Evolutionary conservation across 257 asterid genomes (phyloP).

Genomic region (Paulownia fortunei): DNA sequence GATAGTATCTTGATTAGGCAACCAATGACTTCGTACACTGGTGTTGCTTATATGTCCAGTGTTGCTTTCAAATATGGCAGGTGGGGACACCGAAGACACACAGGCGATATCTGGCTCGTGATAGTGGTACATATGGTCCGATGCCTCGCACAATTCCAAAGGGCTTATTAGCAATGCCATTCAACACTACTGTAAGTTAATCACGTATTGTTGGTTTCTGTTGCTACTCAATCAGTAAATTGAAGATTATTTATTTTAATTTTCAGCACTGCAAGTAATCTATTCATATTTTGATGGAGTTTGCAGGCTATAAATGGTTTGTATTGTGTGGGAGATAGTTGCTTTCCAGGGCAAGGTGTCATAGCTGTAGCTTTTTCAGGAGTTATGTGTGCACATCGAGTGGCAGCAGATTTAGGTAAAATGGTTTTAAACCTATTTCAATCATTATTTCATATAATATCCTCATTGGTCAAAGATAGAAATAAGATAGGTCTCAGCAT

Average conservation of each 20-base stretch:
- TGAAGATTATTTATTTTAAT: neutral
- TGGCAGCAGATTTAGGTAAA: conserved; percentile 94
- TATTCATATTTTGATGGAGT: conserved; percentile 30
- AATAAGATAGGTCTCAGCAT: conserved; percentile 1
- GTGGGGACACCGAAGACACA: conserved; percentile 99
- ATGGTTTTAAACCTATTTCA: neutral
- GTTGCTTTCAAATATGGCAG: conserved; percentile 50
- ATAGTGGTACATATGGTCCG: conserved; percentile 97
- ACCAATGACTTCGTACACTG: neutral
- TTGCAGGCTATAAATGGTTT: conserved; percentile 85
- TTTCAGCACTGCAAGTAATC: conserved; percentile 24
- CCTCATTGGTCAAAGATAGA: neutral
- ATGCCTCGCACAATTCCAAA: conserved; percentile 86
- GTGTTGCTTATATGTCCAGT: conserved; percentile 7
- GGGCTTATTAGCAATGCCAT: conserved; percentile 96
- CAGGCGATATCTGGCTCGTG: conserved; percentile 92
- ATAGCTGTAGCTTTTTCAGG: conserved; percentile 99
- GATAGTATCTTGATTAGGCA: conserved; percentile 12
- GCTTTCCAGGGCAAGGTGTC: conserved; percentile 99
- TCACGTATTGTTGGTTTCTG: neutral
- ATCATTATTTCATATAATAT: neutral
- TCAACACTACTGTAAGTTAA: conserved; percentile 86
- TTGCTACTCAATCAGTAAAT: conserved; percentile 3
- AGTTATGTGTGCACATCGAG: conserved; percentile 98
- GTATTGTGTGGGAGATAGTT: conserved; percentile 98